phyloP scores from a whole-genome alignment of 2,329 filamentous ascomycete species.

The Furcasterigmium sp. region DNA sequence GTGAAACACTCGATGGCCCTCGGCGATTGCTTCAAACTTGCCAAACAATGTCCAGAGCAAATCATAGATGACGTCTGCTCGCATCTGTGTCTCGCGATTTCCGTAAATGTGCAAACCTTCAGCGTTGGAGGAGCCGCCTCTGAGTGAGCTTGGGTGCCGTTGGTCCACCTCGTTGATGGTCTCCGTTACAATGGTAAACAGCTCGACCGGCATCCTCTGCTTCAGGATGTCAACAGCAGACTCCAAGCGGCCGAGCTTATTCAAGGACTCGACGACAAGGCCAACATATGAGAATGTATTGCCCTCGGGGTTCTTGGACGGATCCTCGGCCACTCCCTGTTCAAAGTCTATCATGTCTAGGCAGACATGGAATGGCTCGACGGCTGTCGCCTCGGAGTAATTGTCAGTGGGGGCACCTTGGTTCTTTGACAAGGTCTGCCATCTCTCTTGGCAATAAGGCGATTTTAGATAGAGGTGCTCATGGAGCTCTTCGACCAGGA shows the following conservation, averaged over 20 bases:
- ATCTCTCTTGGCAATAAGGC: slow-evolving; percentile 92
- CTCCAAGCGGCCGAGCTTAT: slow-evolving; percentile 82
- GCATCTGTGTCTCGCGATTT: slow-evolving; percentile 67
- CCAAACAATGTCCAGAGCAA: slow-evolving; percentile 89
- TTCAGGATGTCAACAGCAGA: slow-evolving; percentile 85
- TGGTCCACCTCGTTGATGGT: slow-evolving; percentile 92
- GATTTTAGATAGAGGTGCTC: slow-evolving; percentile 97
- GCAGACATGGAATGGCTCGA: slow-evolving; percentile 52
- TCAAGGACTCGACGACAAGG: slow-evolving; percentile 80
- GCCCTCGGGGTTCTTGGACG: slow-evolving; percentile 86
- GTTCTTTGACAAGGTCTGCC: slow-evolving; percentile 74
- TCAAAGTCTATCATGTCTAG: slow-evolving; percentile 58
- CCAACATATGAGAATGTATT: slow-evolving; percentile 94
- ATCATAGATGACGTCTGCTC: slow-evolving; percentile 83
- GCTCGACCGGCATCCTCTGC: slow-evolving; percentile 85
- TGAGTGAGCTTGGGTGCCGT: slow-evolving; percentile 78
- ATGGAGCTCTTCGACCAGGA: slow-evolving; percentile 93
- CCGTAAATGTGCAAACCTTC: slow-evolving; percentile 59
- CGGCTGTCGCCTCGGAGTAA: slow-evolving; percentile 37
- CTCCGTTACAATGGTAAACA: slow-evolving; percentile 91
- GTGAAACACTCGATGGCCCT: slow-evolving; percentile 89
- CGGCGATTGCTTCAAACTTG: slow-evolving; percentile 95
- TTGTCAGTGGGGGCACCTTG: slow-evolving; percentile 50
- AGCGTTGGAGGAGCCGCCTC: slow-evolving; percentile 47
- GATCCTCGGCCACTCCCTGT: slow-evolving; percentile 70